Evolutionary conservation across 768 basidiomycete genomes (phyloP).

Genomic region (Cyclocybe cylindracea): DNA sequence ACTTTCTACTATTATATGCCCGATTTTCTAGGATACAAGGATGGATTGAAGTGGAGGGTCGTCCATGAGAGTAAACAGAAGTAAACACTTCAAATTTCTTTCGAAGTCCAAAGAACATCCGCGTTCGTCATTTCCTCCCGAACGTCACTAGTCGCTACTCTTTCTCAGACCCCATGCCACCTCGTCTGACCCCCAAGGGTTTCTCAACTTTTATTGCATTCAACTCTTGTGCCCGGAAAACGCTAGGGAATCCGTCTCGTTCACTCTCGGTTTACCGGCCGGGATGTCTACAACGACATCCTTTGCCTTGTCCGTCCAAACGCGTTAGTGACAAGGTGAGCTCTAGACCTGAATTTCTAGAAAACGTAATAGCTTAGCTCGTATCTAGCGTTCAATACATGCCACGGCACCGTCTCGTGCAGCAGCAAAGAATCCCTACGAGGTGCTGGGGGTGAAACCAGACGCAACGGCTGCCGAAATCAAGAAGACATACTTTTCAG

Average conservation of each 20-base stretch:
- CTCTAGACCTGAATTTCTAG: conserved; percentile 3
- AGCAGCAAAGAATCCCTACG: conserved; percentile 82
- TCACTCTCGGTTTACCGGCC: conserved; percentile 39
- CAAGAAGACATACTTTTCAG: conserved; percentile 96
- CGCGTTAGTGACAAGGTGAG: conserved; percentile 42
- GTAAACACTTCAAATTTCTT: conserved; percentile 38
- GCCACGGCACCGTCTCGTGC: conserved; percentile 56
- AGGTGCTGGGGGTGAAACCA: conserved; percentile 83
- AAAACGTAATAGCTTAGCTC: conserved; percentile 16
- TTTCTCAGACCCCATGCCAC: conserved; percentile 39
- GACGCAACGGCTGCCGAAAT: conserved; percentile 87
- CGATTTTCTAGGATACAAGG: neutral
- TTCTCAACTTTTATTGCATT: conserved; percentile 59
- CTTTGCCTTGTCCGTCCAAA: conserved; percentile 22
- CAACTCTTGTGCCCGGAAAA: conserved; percentile 53
- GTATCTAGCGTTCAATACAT: conserved; percentile 72
- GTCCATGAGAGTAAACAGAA: conserved; percentile 18
- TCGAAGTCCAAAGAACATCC: neutral
- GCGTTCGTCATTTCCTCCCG: conserved; percentile 3
- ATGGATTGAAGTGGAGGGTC: neutral
- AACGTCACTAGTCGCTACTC: conserved; percentile 2
- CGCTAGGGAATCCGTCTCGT: conserved; percentile 27
- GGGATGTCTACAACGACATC: conserved; percentile 32
- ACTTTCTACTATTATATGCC: neutral
- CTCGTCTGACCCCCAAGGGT: conserved; percentile 48